Evolutionary conservation across 371 early-diverging fungal genomes (phyloP).

Genomic region (Mucor lusitanicus): DNA sequence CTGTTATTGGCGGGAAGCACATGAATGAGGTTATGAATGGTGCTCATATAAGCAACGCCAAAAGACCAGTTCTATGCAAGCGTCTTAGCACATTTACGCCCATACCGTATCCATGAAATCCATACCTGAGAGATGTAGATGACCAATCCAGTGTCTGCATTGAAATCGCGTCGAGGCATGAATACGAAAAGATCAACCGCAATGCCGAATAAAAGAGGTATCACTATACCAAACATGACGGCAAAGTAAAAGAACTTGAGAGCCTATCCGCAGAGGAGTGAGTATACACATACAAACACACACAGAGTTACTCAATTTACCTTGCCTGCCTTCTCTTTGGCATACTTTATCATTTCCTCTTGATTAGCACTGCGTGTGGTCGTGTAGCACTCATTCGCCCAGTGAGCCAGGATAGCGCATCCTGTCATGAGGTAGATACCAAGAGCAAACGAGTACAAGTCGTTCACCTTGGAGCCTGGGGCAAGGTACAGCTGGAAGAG

Average conservation of each 20-base stretch:
- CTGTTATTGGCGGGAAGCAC: conserved; percentile 48
- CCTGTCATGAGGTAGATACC: conserved; percentile 43
- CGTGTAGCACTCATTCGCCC: conserved; percentile 23
- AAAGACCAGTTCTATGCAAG: conserved; percentile 57
- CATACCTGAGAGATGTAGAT: conserved; percentile 57
- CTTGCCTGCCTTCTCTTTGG: conserved; percentile 12
- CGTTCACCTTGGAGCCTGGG: conserved; percentile 49
- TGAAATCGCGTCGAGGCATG: conserved; percentile 48
- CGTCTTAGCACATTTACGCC: neutral
- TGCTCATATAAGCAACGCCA: conserved; percentile 59
- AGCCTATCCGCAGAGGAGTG: neutral
- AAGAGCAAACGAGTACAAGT: conserved; percentile 58
- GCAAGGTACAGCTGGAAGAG: conserved; percentile 43
- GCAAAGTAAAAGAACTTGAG: conserved; percentile 37
- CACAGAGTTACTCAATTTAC: too few relatives aligned
- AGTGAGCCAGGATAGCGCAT: conserved; percentile 22
- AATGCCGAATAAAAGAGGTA: conserved; percentile 58
- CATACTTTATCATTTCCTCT: conserved; percentile 5
- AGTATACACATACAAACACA: too few relatives aligned
- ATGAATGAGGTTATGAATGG: conserved; percentile 46
- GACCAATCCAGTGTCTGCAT: conserved; percentile 35
- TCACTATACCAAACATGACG: conserved; percentile 47
- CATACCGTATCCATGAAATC: neutral
- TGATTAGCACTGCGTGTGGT: neutral
- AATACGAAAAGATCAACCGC: conserved; percentile 60